Base-by-base conservation (phyloP, 768 basidiomycete genomes). In the Russula earlei region DNA sequence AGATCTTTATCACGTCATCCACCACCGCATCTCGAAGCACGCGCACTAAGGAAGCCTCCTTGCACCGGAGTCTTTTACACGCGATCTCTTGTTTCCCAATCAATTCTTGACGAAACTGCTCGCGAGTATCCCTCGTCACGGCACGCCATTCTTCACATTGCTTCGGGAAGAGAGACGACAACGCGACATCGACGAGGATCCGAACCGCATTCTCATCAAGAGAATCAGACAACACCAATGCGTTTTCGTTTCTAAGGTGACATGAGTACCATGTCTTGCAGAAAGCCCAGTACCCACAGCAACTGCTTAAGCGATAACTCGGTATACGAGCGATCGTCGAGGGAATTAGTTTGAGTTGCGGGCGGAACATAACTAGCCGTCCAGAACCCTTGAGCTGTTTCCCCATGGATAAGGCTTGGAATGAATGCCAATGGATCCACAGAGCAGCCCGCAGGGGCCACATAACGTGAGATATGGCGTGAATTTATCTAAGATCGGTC, bases 371-470 rank as follows among this genome's bases (percentile, higher is more conserved):
- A 58, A 5, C 34, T n/a, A 1, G 27, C 34, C 0, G 58, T 58
- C n/a, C 64, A 29, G 20, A 66, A 33, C 4, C 55, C 65, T 43
- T 66, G 65, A 24, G 36, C 14, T 2, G 50, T 54, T 46, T 66
- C 65, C 1, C 65, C 65, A 5, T 27, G 15, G 7, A 63, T 29
- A 25, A 58, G 36, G n/a, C 36, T 29, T 36, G 40, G 37, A 5
- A 27, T 2, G 8, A 46, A 19, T 9, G 24, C 36, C 11, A 22
- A 25, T 3, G 36, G 33, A 25, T 52, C 46, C 15, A 24, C 12
- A 19, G 33, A 0, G 9, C 20, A 43, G 31, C 25, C 29, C 2
- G n/a, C 29, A 25, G 50, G 42, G 36, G 33, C 1, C 12, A 4
- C 17, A 10, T 25, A 40, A 31, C 1, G 36, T 3, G 50, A 55